A percentile compares a stretch with the other conserved stretches of the same genome.
Conservation (phyloP, 139 green algal species). For the Chlorella sp. region DNA sequence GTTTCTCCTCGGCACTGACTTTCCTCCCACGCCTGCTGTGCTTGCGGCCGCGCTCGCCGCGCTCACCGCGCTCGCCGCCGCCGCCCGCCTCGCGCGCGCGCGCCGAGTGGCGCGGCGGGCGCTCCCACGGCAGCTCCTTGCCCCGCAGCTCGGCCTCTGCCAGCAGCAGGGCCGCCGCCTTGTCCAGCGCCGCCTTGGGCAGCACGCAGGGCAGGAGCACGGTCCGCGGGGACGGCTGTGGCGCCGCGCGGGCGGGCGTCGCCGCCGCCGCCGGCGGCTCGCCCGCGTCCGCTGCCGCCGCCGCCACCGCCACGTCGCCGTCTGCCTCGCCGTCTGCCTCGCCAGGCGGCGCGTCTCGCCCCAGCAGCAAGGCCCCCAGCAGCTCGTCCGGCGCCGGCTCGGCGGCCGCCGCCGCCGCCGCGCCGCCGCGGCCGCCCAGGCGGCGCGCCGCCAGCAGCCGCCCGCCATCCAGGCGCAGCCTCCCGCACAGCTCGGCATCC, state of each 20-base stretch:
- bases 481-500: too few species aligned
- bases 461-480: too few species aligned
- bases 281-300: background rate
- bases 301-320: too few species aligned
- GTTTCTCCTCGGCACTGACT: constrained; percentile 12
- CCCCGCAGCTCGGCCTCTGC: constrained; percentile 10
- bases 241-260: background rate
- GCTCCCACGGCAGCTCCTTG: constrained; percentile 8
- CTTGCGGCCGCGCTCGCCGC: background rate
- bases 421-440: too few species aligned
- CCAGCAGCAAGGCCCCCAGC: too few species aligned
- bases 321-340: too few species aligned
- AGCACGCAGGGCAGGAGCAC: constrained; percentile 22
- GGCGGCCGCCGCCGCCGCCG: too few species aligned
- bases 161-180: constrained; percentile 8
- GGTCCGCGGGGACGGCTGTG: background rate
- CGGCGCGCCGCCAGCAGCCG: too few species aligned
- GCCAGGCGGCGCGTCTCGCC: too few species aligned
- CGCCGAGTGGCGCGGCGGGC: background rate
- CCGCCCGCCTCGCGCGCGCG: background rate
- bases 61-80: background rate
- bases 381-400: too few species aligned
- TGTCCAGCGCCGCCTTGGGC: background rate
- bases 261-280: background rate
- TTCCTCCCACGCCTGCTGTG: background rate